phyloP scores from a whole-genome alignment of 1,284 basidiomycete species.

The Omphalotus olearius region DNA sequence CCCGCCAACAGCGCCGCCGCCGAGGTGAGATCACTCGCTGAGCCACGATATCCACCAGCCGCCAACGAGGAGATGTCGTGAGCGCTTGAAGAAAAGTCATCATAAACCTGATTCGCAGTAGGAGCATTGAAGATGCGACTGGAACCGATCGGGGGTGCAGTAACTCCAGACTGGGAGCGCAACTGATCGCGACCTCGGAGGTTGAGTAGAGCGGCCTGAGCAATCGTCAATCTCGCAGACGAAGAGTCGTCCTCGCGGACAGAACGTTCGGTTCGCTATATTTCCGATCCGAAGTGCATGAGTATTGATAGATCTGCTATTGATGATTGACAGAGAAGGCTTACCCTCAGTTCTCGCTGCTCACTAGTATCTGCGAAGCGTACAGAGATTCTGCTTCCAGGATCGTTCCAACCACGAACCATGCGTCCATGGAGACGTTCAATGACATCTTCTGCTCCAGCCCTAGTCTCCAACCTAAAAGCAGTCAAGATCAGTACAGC shows the following conservation, averaged over 20 bases:
- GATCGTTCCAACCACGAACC: conserved; percentile 71
- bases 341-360: conserved; percentile 43
- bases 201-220: conserved; percentile 70
- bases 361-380: conserved; percentile 65
- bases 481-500: background rate
- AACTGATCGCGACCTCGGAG: conserved; percentile 57
- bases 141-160: conserved; percentile 11
- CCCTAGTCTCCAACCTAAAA: conserved; percentile 57
- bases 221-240: conserved; percentile 64
- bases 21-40: conserved; percentile 7
- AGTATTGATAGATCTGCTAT: conserved; percentile 1
- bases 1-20: conserved; percentile 7
- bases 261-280: conserved; percentile 36
- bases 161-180: conserved; percentile 15
- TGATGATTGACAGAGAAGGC: conserved; percentile 16
- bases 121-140: conserved; percentile 3
- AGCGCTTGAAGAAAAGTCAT: conserved; percentile 14
- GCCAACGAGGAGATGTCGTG: conserved; percentile 8
- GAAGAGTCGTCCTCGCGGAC: conserved; percentile 56
- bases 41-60: conserved; percentile 11
- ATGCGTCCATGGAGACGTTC: conserved; percentile 70
- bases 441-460: conserved; percentile 66
- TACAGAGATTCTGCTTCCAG: conserved; percentile 68
- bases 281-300: background rate
- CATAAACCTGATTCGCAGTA: conserved; percentile 13